These are phyloP conservation scores for Marsdenia floribunda DNA, from an alignment of 257 asterid species.

Conservation along the genomic window DNA sequence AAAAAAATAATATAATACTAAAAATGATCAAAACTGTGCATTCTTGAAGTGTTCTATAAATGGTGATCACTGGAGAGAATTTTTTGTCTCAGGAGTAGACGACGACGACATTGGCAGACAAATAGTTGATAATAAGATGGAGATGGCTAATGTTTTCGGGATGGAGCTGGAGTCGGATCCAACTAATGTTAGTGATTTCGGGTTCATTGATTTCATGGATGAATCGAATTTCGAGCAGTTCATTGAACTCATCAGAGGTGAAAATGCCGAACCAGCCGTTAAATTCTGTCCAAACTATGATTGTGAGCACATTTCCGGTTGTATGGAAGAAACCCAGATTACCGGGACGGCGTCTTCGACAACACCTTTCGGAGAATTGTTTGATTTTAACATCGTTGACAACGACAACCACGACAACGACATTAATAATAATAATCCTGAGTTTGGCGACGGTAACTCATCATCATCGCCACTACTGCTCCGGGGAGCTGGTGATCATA, in stretches of 20 bases:
- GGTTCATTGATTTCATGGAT: conserved; percentile 47
- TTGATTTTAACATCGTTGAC: conserved; percentile 22
- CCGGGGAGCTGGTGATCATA: not conserved
- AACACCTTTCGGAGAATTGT: conserved; percentile 25
- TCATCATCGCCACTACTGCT: not conserved
- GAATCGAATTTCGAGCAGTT: conserved; percentile 46
- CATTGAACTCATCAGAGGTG: conserved; percentile 39
- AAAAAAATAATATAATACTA: too few relatives aligned
- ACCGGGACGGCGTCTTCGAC: not conserved
- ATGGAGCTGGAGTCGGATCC: conserved; percentile 11
- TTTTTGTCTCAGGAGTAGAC: not conserved
- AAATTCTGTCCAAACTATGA: conserved; percentile 25
- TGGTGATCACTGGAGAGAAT: too few relatives aligned
- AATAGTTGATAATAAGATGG: conserved; percentile 20
- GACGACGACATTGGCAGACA: not conserved
- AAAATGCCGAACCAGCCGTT: conserved; percentile 25
- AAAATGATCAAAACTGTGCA: not conserved
- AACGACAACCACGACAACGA: conserved; percentile 3
- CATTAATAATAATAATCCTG: too few relatives aligned
- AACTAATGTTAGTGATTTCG: conserved; percentile 26
- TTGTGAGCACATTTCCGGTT: conserved; percentile 20
- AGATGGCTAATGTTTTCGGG: conserved; percentile 10
- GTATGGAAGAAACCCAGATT: conserved; percentile 13
- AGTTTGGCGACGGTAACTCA: too few relatives aligned
- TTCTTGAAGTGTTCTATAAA: not conserved